These are phyloP conservation scores for Aspergillus chevalieri DNA, from an alignment of 2,329 filamentous ascomycete genomes.

Conservation along the genomic window DNA sequence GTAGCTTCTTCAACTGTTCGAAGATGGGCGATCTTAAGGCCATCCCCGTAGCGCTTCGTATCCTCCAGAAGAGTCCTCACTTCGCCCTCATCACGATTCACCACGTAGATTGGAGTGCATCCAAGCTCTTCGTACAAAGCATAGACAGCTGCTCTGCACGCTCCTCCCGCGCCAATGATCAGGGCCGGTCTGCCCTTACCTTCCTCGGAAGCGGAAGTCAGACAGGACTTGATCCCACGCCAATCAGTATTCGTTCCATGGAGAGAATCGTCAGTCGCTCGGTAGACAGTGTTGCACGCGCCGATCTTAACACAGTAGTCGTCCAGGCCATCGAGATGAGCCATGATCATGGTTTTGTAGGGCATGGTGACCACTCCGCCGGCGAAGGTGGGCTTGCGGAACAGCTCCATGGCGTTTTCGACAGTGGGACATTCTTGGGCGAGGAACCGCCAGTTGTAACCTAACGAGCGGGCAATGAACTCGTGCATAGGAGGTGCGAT, in stretches of 20 bases:
- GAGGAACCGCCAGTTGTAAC: constrained; percentile 31
- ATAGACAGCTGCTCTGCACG: constrained; percentile 37
- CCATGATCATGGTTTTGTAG: constrained; percentile 34
- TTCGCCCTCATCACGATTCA: constrained; percentile 31
- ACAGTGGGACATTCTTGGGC: constrained; percentile 26
- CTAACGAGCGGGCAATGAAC: constrained; percentile 30
- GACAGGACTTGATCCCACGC: constrained; percentile 35
- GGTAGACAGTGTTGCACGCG: constrained; percentile 22
- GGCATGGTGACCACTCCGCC: constrained; percentile 40
- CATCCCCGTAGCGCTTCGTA: constrained; percentile 1
- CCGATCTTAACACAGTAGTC: constrained; percentile 30
- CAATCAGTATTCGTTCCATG: constrained; percentile 42
- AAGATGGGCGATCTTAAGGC: constrained; percentile 25
- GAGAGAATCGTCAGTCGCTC: constrained; percentile 15
- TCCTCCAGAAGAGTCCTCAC: constrained; percentile 23
- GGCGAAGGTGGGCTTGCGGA: constrained; percentile 22
- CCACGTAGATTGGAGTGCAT: constrained; percentile 28
- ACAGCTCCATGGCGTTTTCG: constrained; percentile 25
- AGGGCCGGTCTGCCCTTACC: constrained; percentile 22
- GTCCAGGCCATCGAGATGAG: constrained; percentile 28
- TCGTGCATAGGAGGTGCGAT: constrained; percentile 39
- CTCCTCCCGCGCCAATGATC: constrained; percentile 40
- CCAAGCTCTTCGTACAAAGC: constrained; percentile 23
- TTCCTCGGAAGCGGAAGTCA: constrained; percentile 15
- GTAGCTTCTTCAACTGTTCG: constrained; percentile 19